phyloP scores from a whole-genome alignment of 805 yeast species.

The Ogataea pignaliae region DNA sequence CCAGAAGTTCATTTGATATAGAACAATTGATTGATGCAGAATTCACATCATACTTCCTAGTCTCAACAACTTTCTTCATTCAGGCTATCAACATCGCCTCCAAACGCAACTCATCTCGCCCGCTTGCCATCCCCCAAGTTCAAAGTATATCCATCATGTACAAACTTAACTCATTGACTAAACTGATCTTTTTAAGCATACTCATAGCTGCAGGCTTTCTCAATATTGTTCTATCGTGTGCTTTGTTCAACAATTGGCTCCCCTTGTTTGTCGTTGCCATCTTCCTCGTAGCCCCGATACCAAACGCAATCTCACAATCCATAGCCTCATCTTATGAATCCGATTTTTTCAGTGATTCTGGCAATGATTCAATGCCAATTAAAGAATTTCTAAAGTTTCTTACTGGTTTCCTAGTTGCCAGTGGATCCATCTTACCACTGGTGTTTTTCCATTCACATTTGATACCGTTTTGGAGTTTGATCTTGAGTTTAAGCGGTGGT shows the following conservation, averaged over 20 bases:
- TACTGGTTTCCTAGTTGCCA: constrained; percentile 31
- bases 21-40: too few species aligned
- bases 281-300: constrained; percentile 34
- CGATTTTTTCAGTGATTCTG: constrained; percentile 27
- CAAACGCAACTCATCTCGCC: too few species aligned
- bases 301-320: constrained; percentile 27
- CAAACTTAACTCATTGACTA: constrained; percentile 56
- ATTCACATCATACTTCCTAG: too few species aligned
- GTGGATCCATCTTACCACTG: constrained; percentile 30
- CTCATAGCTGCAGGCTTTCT: constrained; percentile 87
- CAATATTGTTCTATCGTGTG: constrained; percentile 81
- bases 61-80: too few species aligned
- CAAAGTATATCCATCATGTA: constrained; percentile 5
- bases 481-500: constrained; percentile 84
- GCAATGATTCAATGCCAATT: constrained; percentile 16
- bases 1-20: too few species aligned
- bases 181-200: constrained; percentile 67
- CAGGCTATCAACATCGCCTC: too few species aligned
- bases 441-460: constrained; percentile 28
- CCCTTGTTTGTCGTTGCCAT: constrained; percentile 63
- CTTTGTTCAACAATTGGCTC: constrained; percentile 82
- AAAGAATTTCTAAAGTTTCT: constrained; percentile 27
- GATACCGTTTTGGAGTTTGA: constrained; percentile 24
- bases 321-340: constrained; percentile 24
- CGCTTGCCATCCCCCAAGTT: too few species aligned